Percentiles rank a stretch among this genome's conserved stretches.
These are phyloP conservation scores for Candida lessepsii DNA, from an alignment of 805 yeast species.

Conservation along the genomic window DNA sequence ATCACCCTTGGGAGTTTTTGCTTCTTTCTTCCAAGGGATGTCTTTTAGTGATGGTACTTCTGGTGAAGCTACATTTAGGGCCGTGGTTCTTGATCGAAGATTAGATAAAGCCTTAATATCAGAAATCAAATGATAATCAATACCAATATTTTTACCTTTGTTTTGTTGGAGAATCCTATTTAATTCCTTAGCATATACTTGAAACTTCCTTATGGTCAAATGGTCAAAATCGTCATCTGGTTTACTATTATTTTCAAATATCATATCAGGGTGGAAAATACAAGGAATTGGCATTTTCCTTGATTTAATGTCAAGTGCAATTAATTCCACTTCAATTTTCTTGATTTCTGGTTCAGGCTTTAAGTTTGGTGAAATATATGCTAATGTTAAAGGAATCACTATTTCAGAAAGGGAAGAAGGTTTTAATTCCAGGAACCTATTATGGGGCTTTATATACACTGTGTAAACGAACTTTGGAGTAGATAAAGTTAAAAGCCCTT, in stretches of 20 bases:
- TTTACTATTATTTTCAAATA: constrained; percentile 30
- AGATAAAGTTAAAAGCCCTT: constrained; percentile 33
- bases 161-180: constrained; percentile 22
- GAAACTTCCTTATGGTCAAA: constrained; percentile 32
- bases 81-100: constrained; percentile 26
- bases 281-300: constrained; percentile 34
- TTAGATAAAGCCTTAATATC: constrained; percentile 35
- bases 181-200: constrained; percentile 29
- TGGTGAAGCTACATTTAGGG: constrained; percentile 21
- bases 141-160: constrained; percentile 23
- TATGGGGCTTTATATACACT: constrained; percentile 13
- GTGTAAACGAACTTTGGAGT: constrained; percentile 31
- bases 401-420: constrained; percentile 5
- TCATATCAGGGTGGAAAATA: constrained; percentile 34
- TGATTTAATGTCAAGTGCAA: constrained; percentile 30
- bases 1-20: not conserved
- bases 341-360: constrained; percentile 22
- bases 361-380: constrained; percentile 28
- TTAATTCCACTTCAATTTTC: constrained; percentile 28
- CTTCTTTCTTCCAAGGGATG: constrained; percentile 8
- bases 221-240: constrained; percentile 30
- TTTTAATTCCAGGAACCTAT: constrained; percentile 4
- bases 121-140: constrained; percentile 26
- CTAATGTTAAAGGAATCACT: constrained; percentile 8
- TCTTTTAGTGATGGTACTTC: constrained; percentile 1